Conservation (phyloP, 169 alveolate genomes). For the Cryptosporidium viatorum region DNA sequence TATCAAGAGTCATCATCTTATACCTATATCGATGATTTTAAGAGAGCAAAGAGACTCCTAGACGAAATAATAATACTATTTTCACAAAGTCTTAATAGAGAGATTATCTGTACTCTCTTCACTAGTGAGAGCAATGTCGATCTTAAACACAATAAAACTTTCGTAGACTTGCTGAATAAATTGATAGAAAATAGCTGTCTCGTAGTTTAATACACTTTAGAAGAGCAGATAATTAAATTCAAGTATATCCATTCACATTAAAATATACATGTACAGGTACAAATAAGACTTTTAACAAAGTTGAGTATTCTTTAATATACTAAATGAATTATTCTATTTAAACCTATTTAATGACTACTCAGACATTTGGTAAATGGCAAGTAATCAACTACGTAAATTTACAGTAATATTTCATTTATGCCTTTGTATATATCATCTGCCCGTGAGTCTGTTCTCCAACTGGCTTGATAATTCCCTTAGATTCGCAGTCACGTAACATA, state of each 20-base stretch:
- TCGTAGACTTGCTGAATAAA: not conserved
- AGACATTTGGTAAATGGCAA: not conserved
- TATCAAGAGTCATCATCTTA: not conserved
- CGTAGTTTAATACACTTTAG: not conserved
- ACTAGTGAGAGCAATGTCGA: not conserved
- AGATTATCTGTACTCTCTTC: not conserved
- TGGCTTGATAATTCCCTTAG: slow-evolving; percentile 79
- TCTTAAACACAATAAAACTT: not conserved
- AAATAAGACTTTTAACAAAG: not conserved
- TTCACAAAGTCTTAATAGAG: slow-evolving; percentile 26
- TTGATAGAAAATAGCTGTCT: not conserved
- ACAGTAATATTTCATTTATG: slow-evolving; percentile 4
- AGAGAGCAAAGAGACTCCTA: slow-evolving; percentile 1
- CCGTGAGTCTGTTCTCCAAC: slow-evolving; percentile 84
- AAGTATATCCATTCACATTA: not conserved
- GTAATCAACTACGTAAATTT: not conserved
- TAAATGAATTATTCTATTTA: not conserved
- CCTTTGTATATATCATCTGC: slow-evolving; percentile 80
- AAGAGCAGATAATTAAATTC: not conserved
- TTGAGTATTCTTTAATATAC: not conserved
- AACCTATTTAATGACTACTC: not conserved
- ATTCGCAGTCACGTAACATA: slow-evolving; percentile 83
- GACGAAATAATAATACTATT: slow-evolving; percentile 27
- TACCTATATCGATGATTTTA: not conserved
- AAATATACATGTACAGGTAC: not conserved